phyloP scores from a whole-genome alignment of 169 alveolate genomes.

The Plasmodium blacklocki region DNA sequence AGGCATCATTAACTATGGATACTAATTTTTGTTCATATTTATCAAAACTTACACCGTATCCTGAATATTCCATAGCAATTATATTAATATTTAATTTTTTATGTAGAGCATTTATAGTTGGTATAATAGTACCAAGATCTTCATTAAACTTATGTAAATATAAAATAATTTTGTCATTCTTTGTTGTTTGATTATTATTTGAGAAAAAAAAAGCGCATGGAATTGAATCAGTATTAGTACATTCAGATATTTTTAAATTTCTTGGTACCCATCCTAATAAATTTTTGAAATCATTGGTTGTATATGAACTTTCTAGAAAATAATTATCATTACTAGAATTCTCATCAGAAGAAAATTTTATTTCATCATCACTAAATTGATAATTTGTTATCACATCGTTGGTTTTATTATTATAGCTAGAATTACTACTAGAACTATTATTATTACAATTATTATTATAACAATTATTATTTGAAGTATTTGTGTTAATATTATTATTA shows the following conservation, averaged over 20 bases:
- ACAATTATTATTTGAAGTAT: too few species aligned
- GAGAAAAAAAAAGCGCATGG: constrained; percentile 71
- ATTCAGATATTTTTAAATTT: constrained; percentile 40
- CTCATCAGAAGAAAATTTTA: constrained; percentile 55
- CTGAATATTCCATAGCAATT: constrained; percentile 75
- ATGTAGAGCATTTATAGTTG: constrained; percentile 63
- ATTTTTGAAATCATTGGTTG: constrained; percentile 69
- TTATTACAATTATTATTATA: too few species aligned
- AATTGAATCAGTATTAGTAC: constrained; percentile 47
- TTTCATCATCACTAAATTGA: constrained; percentile 73
- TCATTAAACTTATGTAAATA: constrained; percentile 70
- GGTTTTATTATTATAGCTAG: constrained; percentile 2
- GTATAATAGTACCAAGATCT: constrained; percentile 61
- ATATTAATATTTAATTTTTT: constrained; percentile 57
- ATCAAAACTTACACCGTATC: constrained; percentile 68
- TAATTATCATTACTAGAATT: constrained; percentile 24
- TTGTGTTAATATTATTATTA: not conserved
- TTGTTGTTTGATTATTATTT: constrained; percentile 4
- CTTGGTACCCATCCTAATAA: constrained; percentile 76
- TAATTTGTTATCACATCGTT: constrained; percentile 34
- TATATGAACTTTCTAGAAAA: constrained; percentile 57
- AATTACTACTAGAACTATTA: too few species aligned
- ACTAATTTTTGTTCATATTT: constrained; percentile 52
- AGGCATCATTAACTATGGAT: constrained; percentile 55
- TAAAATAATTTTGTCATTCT: constrained; percentile 44